Evolutionary conservation across 257 asterid species (phyloP).

Genomic region (Rehmannia glutinosa): DNA sequence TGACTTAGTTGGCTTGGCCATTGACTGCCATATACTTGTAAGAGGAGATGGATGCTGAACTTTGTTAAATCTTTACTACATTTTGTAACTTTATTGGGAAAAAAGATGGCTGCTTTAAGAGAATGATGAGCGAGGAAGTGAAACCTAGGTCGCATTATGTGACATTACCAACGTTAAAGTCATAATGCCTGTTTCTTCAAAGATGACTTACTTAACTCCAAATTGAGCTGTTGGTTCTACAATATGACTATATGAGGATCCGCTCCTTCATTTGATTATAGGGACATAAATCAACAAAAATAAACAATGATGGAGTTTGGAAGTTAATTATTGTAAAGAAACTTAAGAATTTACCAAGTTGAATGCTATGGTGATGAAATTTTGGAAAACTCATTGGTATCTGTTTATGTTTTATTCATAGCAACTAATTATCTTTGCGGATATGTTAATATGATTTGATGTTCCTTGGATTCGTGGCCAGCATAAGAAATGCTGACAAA

Average conservation of each 20-base stretch:
- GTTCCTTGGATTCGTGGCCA: neutral
- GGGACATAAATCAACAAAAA: neutral
- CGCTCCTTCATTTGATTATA: neutral
- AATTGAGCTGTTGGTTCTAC: neutral
- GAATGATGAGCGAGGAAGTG: neutral
- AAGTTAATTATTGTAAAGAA: neutral
- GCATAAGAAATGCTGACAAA: neutral
- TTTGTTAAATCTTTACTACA: neutral
- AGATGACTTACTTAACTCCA: neutral
- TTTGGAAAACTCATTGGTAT: neutral
- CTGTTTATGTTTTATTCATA: neutral
- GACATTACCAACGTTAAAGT: neutral
- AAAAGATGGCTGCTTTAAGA: neutral
- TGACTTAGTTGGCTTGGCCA: neutral
- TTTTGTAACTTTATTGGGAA: neutral
- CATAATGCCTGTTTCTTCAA: neutral
- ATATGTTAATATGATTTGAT: neutral
- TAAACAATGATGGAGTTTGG: neutral
- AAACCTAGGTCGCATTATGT: neutral
- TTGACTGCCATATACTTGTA: neutral
- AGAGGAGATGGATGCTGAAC: neutral
- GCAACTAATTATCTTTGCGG: neutral
- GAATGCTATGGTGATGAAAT: neutral
- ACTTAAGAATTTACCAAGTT: neutral
- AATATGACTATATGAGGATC: neutral